Evolutionary conservation across 371 early-diverging fungal species (phyloP), one percentile per base, ranked within the genome.

Genomic region (Mortierella sp.): DNA sequence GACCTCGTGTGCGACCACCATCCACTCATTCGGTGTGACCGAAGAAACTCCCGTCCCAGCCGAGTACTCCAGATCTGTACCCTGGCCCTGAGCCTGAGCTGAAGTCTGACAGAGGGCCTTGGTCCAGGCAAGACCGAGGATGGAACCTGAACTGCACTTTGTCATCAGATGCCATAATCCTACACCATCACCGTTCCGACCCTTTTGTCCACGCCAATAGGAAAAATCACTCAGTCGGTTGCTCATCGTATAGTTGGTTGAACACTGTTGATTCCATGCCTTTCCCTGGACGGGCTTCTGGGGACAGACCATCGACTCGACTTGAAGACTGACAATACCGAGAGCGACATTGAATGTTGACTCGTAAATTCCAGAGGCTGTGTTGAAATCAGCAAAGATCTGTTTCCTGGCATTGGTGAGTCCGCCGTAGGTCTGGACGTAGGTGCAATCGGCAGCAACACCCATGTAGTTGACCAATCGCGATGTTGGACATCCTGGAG

Each of bases 91-190:
- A 8, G 49, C 6, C 49, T 60, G 60, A 12, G 88, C 60, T 2
- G 67, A 60, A 14, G 82, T 81, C 53, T 80, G 72, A 72, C 97
- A 96, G 19, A 94, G 61, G 6, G 87, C 84, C 21, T 84, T 82
- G 24, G 94, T 72, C 97, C 97, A 97, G 34, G 97, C 97, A 50
- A 97, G 82, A 15, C 98, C 96, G 2, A 97, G 93, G 64, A 94
- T 89, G 3, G 91, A 78, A 39, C 94, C 95, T 6, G 93, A 24
- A 21, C 21, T 50, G 34, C 96, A 95, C 53, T 89, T 83, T 5
- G 96, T 95, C 91, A 97, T 86, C 50, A 97, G 81, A 79, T 96
- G 97, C 96, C 97, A 97, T 46, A 97, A 72, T 3, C 95, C 95
- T 2, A 89, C 88, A 14, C 88, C 83, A 80, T 94, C 93, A 12